A percentile compares a stretch with the other conserved stretches of the same genome.
Evolutionary conservation across 257 asterid genomes (phyloP).

Genomic region (Solanum phureja): DNA sequence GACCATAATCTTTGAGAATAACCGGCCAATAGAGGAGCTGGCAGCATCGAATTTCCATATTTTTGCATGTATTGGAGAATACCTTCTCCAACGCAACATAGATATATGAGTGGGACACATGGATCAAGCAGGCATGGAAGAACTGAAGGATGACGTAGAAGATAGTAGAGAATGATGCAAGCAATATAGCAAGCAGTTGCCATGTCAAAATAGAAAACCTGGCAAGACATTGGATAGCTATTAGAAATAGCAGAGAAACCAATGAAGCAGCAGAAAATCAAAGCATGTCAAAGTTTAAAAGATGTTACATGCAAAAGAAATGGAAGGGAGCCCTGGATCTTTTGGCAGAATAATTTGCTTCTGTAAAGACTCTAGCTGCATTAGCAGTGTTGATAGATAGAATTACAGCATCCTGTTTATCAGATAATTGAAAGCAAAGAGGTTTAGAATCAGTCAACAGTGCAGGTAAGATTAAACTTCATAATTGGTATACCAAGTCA

Average conservation of each 20-base stretch:
- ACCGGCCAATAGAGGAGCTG: constrained; percentile 87
- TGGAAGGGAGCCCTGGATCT: constrained; percentile 15
- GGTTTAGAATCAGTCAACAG: not conserved
- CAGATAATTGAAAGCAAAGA: constrained; percentile 1
- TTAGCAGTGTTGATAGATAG: constrained; percentile 69
- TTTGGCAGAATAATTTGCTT: constrained; percentile 21
- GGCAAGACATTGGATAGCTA: constrained; percentile 22
- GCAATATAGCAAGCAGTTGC: constrained; percentile 43
- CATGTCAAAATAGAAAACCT: constrained; percentile 53
- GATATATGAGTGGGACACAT: constrained; percentile 26
- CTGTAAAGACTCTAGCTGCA: constrained; percentile 48
- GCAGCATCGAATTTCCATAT: constrained; percentile 54
- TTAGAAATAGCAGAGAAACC: constrained; percentile 5
- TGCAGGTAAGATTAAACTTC: constrained; percentile 9
- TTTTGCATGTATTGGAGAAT: constrained; percentile 48
- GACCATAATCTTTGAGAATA: constrained; percentile 52
- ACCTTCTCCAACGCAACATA: constrained; percentile 22
- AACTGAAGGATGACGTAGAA: constrained; percentile 56
- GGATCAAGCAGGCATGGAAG: constrained; percentile 28
- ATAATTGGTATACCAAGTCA: constrained; percentile 54
- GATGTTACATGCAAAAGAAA: constrained; percentile 40
- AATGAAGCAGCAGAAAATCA: not conserved
- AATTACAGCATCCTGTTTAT: constrained; percentile 53
- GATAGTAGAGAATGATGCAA: constrained; percentile 60
- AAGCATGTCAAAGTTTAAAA: constrained; percentile 1